These are phyloP conservation scores for Syncephalis plumigaleata DNA, from an alignment of 371 early-diverging fungal species.

Conservation along the genomic window DNA sequence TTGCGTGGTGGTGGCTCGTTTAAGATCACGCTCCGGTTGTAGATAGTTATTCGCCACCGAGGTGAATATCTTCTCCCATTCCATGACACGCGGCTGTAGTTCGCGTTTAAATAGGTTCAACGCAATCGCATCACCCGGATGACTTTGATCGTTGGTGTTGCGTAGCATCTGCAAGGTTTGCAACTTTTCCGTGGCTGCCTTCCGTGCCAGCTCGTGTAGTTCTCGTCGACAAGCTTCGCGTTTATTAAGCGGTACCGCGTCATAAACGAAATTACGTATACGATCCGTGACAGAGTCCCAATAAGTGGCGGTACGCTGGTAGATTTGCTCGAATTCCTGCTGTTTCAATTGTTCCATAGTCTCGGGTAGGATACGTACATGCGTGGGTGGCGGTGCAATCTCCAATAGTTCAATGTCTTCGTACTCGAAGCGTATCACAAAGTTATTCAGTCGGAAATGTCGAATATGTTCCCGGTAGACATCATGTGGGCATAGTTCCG, in stretches of 20 bases:
- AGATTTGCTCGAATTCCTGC: constrained; percentile 34
- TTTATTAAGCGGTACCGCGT: constrained; percentile 40
- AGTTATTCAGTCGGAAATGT: constrained; percentile 51
- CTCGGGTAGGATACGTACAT: constrained; percentile 33
- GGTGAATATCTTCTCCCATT: constrained; percentile 69
- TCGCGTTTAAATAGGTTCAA: constrained; percentile 52
- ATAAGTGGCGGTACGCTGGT: constrained; percentile 33
- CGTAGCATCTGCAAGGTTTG: constrained; percentile 60
- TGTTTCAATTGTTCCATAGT: constrained; percentile 32
- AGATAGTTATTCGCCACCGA: constrained; percentile 54
- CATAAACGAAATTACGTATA: constrained; percentile 32
- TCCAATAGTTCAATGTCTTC: constrained; percentile 57
- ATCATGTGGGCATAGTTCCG: constrained; percentile 65
- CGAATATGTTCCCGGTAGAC: constrained; percentile 59
- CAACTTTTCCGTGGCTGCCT: constrained; percentile 53
- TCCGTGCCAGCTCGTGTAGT: constrained; percentile 36
- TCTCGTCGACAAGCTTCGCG: constrained; percentile 40
- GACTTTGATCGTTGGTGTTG: constrained; percentile 53
- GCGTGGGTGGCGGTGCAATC: constrained; percentile 62
- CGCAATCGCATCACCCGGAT: constrained; percentile 58
- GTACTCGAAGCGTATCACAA: constrained; percentile 58
- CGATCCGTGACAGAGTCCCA: constrained; percentile 54
- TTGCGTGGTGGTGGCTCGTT: constrained; percentile 40
- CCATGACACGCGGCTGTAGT: constrained; percentile 54
- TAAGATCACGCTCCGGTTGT: constrained; percentile 51